phyloP scores from a whole-genome alignment of 345 rosid genomes.

The Boechera retrofracta region DNA sequence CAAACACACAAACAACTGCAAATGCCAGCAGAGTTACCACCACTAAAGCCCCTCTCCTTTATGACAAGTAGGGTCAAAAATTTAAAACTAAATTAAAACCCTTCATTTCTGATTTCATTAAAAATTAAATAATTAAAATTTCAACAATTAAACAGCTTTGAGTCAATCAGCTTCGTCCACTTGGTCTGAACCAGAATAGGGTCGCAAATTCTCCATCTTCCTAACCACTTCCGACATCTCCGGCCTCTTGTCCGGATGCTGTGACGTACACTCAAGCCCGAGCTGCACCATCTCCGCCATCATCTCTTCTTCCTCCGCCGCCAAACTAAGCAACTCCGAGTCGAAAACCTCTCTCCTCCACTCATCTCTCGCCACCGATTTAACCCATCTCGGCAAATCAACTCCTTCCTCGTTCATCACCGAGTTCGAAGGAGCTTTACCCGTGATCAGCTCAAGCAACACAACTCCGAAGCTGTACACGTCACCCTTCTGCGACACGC shows the following conservation, averaged over 20 bases:
- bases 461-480: conserved; percentile 87
- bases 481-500: conserved; percentile 75
- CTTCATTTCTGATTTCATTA: conserved; percentile 16
- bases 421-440: conserved; percentile 80
- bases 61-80: conserved; percentile 34
- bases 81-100: not conserved
- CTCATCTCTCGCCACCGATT: conserved; percentile 68
- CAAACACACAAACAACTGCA: conserved; percentile 33
- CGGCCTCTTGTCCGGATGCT: conserved; percentile 72
- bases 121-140: not conserved
- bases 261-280: conserved; percentile 69
- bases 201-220: conserved; percentile 38
- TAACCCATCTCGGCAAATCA: conserved; percentile 89
- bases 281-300: conserved; percentile 76
- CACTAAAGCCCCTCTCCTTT: conserved; percentile 20
- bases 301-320: conserved; percentile 58
- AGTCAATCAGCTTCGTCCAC: conserved; percentile 36
- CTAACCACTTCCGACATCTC: conserved; percentile 60
- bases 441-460: conserved; percentile 78
- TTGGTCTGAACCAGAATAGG: conserved; percentile 27
- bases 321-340: conserved; percentile 66
- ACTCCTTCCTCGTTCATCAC: conserved; percentile 71
- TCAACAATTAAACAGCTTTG: conserved; percentile 20
- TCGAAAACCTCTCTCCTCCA: conserved; percentile 75
- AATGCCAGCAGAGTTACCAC: conserved; percentile 35